Evolutionary conservation across 495 filamentous ascomycete genomes (phyloP).

Genomic region (Penicillium alfredii): DNA sequence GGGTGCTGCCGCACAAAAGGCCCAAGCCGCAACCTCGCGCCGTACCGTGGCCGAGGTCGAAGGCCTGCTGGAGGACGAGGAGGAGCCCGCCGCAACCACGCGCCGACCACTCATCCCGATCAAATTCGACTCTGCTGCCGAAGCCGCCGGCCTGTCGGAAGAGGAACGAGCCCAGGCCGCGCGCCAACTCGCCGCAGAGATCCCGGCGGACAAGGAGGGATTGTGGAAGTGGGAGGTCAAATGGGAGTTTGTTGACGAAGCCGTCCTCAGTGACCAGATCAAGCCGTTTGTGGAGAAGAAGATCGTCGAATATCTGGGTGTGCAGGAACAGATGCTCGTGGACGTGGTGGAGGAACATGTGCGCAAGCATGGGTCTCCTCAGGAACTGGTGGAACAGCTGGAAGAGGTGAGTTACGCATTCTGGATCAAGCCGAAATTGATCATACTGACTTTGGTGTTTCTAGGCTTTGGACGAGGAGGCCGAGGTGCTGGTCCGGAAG

Average conservation of each 20-base stretch:
- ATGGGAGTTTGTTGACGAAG: conserved; percentile 90
- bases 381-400: conserved; percentile 76
- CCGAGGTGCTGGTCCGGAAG: conserved; percentile 89
- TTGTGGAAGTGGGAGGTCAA: conserved; percentile 89
- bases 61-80: conserved; percentile 88
- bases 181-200: conserved; percentile 77
- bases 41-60: conserved; percentile 91
- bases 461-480: conserved; percentile 89
- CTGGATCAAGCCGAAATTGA: no score
- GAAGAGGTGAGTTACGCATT: conserved; percentile 70
- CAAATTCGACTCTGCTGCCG: conserved; percentile 74
- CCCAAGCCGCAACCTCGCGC: conserved; percentile 63
- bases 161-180: conserved; percentile 78
- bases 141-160: conserved; percentile 64
- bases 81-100: conserved; percentile 63
- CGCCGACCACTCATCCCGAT: conserved; percentile 86
- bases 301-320: conserved; percentile 90
- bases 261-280: conserved; percentile 77
- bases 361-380: conserved; percentile 66
- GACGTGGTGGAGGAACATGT: conserved; percentile 88
- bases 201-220: conserved; percentile 78
- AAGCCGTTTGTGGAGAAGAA: conserved; percentile 97
- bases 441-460: conserved; percentile 30
- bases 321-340: conserved; percentile 93
- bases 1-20: conserved; percentile 78